These are phyloP conservation scores for Fusarium floridanum DNA, from an alignment of 2,329 filamentous ascomycete species.

Conservation along the genomic window DNA sequence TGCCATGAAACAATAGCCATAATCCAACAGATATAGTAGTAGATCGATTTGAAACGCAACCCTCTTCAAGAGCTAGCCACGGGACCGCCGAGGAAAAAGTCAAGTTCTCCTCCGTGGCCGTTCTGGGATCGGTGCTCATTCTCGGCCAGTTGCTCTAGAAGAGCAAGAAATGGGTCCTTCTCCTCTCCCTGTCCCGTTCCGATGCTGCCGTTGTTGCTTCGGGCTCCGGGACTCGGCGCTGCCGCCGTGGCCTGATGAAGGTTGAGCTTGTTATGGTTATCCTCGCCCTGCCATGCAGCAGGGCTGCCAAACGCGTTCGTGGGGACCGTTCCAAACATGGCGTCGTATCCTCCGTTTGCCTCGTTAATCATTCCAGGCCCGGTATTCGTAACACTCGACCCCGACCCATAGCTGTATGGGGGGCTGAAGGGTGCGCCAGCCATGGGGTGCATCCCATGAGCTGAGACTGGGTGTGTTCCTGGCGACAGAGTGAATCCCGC, in stretches of 20 bases:
- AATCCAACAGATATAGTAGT: not conserved
- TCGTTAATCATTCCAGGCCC: constrained; percentile 48
- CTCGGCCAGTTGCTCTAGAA: constrained; percentile 86
- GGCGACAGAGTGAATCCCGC: constrained; percentile 52
- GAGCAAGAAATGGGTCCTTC: constrained; percentile 83
- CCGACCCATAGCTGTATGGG: constrained; percentile 56
- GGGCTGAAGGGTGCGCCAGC: constrained; percentile 56
- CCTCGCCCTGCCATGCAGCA: constrained; percentile 63
- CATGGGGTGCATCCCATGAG: constrained; percentile 49
- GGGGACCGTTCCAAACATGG: constrained; percentile 70
- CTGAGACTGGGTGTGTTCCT: constrained; percentile 31
- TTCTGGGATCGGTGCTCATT: constrained; percentile 74
- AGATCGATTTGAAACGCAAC: not conserved
- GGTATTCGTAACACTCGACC: constrained; percentile 46
- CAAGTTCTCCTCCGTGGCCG: constrained; percentile 79
- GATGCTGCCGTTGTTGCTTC: constrained; percentile 64
- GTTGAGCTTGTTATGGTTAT: constrained; percentile 43
- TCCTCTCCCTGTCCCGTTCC: constrained; percentile 68
- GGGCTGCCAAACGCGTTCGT: constrained; percentile 67
- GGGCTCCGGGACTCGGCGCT: constrained; percentile 58
- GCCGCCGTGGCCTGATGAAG: constrained; percentile 37
- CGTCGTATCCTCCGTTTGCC: constrained; percentile 61
- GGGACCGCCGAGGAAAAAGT: constrained; percentile 74
- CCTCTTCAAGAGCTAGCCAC: constrained; percentile 24
- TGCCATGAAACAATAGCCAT: constrained; percentile 12